Evolutionary conservation across 805 yeast genomes (phyloP).

Genomic region (Wickerhamomyces queroliae): DNA sequence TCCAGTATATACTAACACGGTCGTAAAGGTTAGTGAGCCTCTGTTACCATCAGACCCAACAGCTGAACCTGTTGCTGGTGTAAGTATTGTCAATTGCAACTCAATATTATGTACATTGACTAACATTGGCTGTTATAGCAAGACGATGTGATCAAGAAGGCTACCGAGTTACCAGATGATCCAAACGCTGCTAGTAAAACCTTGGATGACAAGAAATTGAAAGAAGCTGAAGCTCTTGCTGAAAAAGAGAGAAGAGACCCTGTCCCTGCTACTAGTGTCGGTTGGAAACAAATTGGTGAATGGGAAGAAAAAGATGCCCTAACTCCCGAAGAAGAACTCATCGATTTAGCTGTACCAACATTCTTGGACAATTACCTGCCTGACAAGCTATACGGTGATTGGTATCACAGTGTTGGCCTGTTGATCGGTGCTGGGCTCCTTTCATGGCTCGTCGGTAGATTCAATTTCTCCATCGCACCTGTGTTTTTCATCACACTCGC

Average conservation of each 20-base stretch:
- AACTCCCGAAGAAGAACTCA: conserved; percentile 60
- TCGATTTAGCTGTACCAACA: conserved; percentile 70
- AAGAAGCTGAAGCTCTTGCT: conserved; percentile 22
- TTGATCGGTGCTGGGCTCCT: conserved; percentile 60
- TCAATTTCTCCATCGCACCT: conserved; percentile 73
- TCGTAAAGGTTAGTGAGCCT: not conserved
- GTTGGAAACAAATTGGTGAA: conserved; percentile 93
- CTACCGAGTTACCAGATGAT: conserved; percentile 1
- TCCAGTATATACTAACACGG: not conserved
- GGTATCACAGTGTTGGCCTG: conserved; percentile 88
- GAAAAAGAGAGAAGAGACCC: conserved; percentile 33
- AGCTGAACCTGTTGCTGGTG: conserved; percentile 13
- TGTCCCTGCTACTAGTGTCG: conserved; percentile 67
- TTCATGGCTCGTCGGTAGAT: conserved; percentile 77
- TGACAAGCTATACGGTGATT: conserved; percentile 79
- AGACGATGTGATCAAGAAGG: conserved; percentile 13
- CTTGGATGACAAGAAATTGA: conserved; percentile 13
- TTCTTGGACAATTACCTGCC: conserved; percentile 72
- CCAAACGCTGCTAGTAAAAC: conserved; percentile 6
- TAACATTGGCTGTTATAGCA: conserved; percentile 9
- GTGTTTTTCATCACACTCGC: conserved; percentile 64
- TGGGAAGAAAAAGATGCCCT: conserved; percentile 69
- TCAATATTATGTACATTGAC: not conserved
- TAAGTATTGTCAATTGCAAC: conserved; percentile 5
- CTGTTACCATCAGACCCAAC: conserved; percentile 6